Percentiles rank a stretch among this genome's conserved stretches.
Evolutionary conservation across 2,329 filamentous ascomycete genomes (phyloP).

Genomic region (Beauveria brongniartii): DNA sequence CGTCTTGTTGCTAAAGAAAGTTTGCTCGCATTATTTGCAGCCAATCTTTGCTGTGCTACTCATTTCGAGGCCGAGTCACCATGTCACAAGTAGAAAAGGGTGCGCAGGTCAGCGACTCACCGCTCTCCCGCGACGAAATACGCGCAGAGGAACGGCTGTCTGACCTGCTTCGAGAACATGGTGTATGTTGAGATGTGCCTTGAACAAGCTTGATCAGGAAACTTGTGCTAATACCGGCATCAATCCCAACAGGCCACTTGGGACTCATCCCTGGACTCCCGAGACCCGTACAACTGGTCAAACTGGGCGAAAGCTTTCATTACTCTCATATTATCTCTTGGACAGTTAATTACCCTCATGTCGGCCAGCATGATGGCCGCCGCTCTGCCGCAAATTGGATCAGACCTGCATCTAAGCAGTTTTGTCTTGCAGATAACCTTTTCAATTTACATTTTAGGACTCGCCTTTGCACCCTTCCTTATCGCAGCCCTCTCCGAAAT

Average conservation of each 20-base stretch:
- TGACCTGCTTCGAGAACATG: background rate
- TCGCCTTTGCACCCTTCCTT: constrained; percentile 26
- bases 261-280: constrained; percentile 43
- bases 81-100: background rate
- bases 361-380: constrained; percentile 29
- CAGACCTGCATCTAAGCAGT: constrained; percentile 21
- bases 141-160: background rate
- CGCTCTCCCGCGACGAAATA: background rate
- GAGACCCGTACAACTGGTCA: constrained; percentile 59
- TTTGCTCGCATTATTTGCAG: too few species aligned
- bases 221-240: background rate
- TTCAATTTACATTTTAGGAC: constrained; percentile 27
- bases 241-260: constrained; percentile 27
- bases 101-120: too few species aligned
- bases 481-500: constrained; percentile 26
- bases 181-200: background rate
- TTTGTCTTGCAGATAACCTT: constrained; percentile 22
- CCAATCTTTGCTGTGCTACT: background rate
- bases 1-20: too few species aligned
- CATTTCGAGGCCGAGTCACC: background rate
- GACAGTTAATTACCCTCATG: constrained; percentile 27
- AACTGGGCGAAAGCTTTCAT: constrained; percentile 15
- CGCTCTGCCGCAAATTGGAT: constrained; percentile 23
- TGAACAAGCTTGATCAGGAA: background rate
- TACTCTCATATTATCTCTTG: constrained; percentile 23